Evolutionary conservation across 164 flowering plant genomes (phyloP).

Genomic region (Stephania japonica): DNA sequence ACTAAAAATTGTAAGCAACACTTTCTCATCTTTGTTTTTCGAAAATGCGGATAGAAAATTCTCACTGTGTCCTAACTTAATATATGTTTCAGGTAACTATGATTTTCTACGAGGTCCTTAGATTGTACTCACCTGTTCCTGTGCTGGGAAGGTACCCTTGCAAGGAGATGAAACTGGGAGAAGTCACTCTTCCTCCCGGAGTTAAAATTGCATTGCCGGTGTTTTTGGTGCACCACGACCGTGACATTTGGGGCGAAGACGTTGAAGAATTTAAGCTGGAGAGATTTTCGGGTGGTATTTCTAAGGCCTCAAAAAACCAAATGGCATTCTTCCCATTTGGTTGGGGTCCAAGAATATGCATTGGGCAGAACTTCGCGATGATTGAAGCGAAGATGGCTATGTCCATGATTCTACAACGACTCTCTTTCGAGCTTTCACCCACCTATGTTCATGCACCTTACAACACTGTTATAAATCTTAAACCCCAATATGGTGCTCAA

Average conservation of each 20-base stretch:
- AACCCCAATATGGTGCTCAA: constrained; percentile 12
- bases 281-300: constrained; percentile 15
- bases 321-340: constrained; percentile 17
- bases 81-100: constrained; percentile 6
- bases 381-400: constrained; percentile 18
- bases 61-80: neutral
- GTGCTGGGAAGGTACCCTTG: neutral
- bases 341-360: constrained; percentile 16
- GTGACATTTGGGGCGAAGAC: constrained; percentile 17
- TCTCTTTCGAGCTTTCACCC: constrained; percentile 14
- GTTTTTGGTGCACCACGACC: constrained; percentile 8
- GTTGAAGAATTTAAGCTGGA: constrained; percentile 16
- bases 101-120: constrained; percentile 14
- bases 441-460: constrained; percentile 13
- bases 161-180: constrained; percentile 12
- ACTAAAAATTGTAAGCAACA: constrained; percentile 15
- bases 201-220: constrained; percentile 4
- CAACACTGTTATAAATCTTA: neutral
- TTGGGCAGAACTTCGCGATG: constrained; percentile 16
- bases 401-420: constrained; percentile 14
- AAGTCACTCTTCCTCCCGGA: constrained; percentile 11
- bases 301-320: constrained; percentile 14
- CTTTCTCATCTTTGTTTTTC: neutral
- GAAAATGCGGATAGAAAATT: neutral
- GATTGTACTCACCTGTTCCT: constrained; percentile 10